Evolutionary conservation across 805 yeast genomes (phyloP).

Genomic region (Saccharomycopsis guyanensis): DNA sequence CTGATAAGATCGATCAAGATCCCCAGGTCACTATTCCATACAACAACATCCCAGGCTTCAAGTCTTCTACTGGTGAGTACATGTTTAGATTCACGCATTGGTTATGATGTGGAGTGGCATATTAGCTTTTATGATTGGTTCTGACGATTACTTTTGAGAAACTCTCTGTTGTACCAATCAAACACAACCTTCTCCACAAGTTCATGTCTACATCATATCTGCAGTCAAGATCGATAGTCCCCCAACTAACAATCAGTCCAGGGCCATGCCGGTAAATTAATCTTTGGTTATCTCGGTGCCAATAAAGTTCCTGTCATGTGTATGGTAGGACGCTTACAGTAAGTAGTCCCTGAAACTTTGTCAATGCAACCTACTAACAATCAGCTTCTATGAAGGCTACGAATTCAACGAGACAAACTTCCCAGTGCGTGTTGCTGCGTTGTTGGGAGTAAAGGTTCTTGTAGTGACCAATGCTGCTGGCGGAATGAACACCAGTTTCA

Average conservation of each 20-base stretch:
- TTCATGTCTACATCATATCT: no score
- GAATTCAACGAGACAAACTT: conserved; percentile 74
- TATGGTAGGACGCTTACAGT: conserved; percentile 88
- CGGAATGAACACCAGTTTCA: conserved; percentile 58
- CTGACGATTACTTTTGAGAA: no score
- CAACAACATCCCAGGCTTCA: conserved; percentile 70
- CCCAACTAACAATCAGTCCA: conserved; percentile 45
- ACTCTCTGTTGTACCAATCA: no score
- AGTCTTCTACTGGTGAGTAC: conserved; percentile 46
- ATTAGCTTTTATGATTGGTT: no score
- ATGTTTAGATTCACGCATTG: not conserved
- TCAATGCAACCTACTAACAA: conserved; percentile 13
- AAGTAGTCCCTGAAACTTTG: conserved; percentile 13
- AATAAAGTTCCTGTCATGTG: conserved; percentile 74
- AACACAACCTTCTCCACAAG: no score
- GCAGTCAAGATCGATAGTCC: no score
- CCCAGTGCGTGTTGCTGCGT: conserved; percentile 71
- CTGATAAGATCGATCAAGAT: conserved; percentile 32
- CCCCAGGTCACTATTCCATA: conserved; percentile 48
- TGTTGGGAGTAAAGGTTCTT: conserved; percentile 52
- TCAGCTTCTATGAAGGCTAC: conserved; percentile 76
- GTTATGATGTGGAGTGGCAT: not conserved
- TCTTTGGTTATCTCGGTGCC: conserved; percentile 68
- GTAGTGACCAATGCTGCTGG: conserved; percentile 97
- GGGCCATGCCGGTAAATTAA: conserved; percentile 81